Base-by-base conservation (phyloP, 768 basidiomycete genomes). In the Hebeloma cylindrosporum region DNA sequence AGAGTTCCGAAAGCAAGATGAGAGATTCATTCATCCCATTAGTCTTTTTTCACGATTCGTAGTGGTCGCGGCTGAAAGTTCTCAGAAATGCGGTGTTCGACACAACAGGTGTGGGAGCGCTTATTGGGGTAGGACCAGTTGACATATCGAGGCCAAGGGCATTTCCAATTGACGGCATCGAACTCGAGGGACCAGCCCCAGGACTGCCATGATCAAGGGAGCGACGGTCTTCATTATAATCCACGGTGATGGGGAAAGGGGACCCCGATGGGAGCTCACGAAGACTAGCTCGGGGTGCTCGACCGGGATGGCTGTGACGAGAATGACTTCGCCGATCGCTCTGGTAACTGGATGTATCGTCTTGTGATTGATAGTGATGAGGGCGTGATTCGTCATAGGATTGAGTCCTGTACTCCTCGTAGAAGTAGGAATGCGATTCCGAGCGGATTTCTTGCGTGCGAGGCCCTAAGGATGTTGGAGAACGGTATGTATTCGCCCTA, bases 21-120 rank as follows among this genome's bases (percentile, higher is more conserved):
- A 13, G 21, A n/a, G 11, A 7, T 26, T 27, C 25, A 27, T 16
- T 7, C 38, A 16, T 26, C 22, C 20, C 10, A 13, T 26, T 9
- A 17, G 8, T 32, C 16, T 17, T 7, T 18, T 22, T 22, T 44
- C 33, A 44, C n/a, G 43, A 21, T 34, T 44, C 20, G 11, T 48
- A 53, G 20, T 48, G 45, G 18, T 63, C 65, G 23, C 52, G 48
- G 45, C 61, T 65, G 51, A 62, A 68, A 10, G 65, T 62, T 31
- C 65, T 52, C 48, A 69, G 50, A 42, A 69, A 63, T 31, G 47
- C 32, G 14, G 52, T 53, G 29, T 50, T 59, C 4, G 66, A 56
- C 4, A 59, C 53, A 17, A 62, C 53, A 7, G 70, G 70, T 16
- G 61, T 66, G 1, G 68, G 70, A 5, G 68, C 65, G 33, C 52